Evolutionary conservation across 805 yeast genomes (phyloP), one percentile per base, ranked within the genome.

Genomic region (Nakazawaea ishiwadae): DNA sequence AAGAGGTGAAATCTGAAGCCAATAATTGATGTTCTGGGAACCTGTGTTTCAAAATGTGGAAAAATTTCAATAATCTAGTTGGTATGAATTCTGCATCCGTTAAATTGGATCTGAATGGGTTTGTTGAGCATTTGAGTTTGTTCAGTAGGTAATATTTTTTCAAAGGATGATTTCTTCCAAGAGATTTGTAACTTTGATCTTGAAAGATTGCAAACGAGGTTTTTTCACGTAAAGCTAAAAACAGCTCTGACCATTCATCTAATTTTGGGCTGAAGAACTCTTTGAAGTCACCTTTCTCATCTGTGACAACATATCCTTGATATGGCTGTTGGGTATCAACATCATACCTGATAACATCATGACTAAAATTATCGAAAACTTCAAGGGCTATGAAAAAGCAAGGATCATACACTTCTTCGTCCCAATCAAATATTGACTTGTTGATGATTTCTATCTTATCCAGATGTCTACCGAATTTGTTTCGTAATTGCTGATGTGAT

Each of bases 311-410:
- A 49, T 83, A 78, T 0, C 91, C 95, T 56, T 87, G 93, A 48
- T 75, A 70, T 0, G 95, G 91, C 47, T 71, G 68, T 5, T 80
- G 75, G 0, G 88, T 77, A 7, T 62, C 51, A 44, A 79, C 73
- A 52, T 87, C 95, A 55, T 84, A 87, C 27, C 91, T 69, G 4
- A 87, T 73, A 20, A 84, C 75, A 55, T 87, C 96, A 59, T 87
- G 96, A 3, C 93, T 71, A 48, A 88, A 75, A 53, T 86, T 87
- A 59, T 87, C 95, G 57, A 88, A 77, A 6, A 87, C 93, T 53
- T 88, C 95, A 42, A 85, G 61, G 0, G 91, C 95, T 36, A 87
- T 68, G 48, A 87, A 80, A 54, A 77, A 86, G 49, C 93, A 84
- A 1, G 86, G 88, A 31, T 80, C 80, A 4, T 63, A 59, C 5